Evolutionary conservation across 108 stramenopile genomes (phyloP), one percentile per base, ranked within the genome.

Genomic region (Cyclotella choctawhatcheeana): DNA sequence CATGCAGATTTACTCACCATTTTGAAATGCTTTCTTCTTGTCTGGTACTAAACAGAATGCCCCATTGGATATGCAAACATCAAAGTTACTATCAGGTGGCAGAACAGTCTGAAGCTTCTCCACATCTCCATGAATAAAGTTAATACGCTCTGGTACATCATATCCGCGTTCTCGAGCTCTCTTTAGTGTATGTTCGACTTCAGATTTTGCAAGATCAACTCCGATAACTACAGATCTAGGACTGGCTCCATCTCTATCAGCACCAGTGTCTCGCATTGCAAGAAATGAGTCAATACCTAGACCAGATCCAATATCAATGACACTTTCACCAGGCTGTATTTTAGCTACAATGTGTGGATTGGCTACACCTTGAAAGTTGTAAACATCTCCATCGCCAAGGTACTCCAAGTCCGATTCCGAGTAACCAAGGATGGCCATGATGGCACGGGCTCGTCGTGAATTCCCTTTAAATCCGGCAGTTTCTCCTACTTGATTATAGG

Each of bases 341-440:
- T 83, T 79, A 34, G 88, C 90, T 65, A 87, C 86, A 17, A 27
- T 16, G 53, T 87, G 87, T 0, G 90, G 90, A 78, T 88, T 85
- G 14, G 88, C 88, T 13, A 92, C 90, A n/a, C 90, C 90, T 65
- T 92, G 90, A 66, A 81, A 92, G 64, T 92, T 92, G 85, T 84
- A 88, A 51, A 80, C 64, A 17, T 80, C 88, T 61, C 87, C 87
- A 5, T 61, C 61, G 53, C 88, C 90, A 21, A 84, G 81, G 45
- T 78, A 69, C 5, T 71, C 67, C 24, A 88, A 62, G 64, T 92
- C 81, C 48, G 84, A 69, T 16, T 87, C 76, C 20, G 85, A 73
- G 60, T 92, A 92, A 14, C 85, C 84, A 27, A 92, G 29, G 29
- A 56, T 64, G 13, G 82, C 60, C 90, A 92, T 85, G 64, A 92